Evolutionary conservation across 2,329 filamentous ascomycete species (phyloP).

Genomic region (Fusarium sp.): DNA sequence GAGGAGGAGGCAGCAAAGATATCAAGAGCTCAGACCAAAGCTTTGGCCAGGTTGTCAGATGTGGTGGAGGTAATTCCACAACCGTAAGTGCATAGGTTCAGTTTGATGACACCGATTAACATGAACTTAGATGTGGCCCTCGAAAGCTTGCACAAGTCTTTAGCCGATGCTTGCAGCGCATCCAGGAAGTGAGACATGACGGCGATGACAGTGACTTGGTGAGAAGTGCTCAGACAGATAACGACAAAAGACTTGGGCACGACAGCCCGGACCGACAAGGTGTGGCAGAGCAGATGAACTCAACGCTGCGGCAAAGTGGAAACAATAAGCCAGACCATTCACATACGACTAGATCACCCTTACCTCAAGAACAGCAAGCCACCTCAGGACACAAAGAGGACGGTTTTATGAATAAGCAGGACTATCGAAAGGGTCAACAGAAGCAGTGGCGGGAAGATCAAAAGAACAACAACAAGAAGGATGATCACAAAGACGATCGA

Average conservation of each 20-base stretch:
- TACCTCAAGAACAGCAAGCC: not conserved
- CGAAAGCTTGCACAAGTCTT: slow-evolving; percentile 50
- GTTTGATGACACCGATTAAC: not conserved
- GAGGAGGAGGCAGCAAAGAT: slow-evolving; percentile 49
- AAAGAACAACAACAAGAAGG: not conserved
- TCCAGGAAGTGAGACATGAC: not conserved
- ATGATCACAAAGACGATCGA: rapidly evolving
- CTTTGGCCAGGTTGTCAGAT: slow-evolving; percentile 41
- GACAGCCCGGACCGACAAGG: not conserved
- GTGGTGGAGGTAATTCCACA: slow-evolving; percentile 51
- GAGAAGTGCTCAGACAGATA: not conserved
- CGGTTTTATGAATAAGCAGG: not conserved
- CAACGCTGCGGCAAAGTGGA: not conserved
- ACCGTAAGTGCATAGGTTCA: slow-evolving; percentile 47
- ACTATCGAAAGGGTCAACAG: not conserved
- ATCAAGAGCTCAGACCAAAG: slow-evolving; percentile 39
- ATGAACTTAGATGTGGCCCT: slow-evolving; percentile 42
- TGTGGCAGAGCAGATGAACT: slow-evolving; percentile 2
- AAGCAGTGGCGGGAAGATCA: not conserved
- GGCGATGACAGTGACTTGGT: not conserved
- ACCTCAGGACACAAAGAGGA: not conserved
- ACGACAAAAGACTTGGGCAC: not conserved
- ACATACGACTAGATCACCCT: not conserved
- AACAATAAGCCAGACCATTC: not conserved
- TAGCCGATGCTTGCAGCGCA: slow-evolving; percentile 39